Conservation (phyloP, 179 eudicot species). For the Spergularia azorica region DNA sequence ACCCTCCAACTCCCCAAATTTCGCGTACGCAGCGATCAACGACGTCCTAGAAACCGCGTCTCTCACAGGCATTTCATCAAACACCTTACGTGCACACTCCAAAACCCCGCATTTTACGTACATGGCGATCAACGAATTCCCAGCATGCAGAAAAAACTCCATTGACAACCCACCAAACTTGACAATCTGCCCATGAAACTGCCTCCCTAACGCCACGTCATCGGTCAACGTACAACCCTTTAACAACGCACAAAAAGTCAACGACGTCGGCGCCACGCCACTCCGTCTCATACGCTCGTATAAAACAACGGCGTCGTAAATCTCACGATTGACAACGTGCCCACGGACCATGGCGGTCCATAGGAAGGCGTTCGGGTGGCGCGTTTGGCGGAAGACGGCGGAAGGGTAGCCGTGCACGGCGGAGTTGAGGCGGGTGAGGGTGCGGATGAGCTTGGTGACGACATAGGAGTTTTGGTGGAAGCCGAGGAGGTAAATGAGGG, state of each 20-base stretch:
- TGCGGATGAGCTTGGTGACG: slow-evolving; percentile 62
- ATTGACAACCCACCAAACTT: slow-evolving; percentile 56
- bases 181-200: slow-evolving; percentile 53
- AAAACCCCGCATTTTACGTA: slow-evolving; percentile 59
- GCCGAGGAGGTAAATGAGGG: slow-evolving; percentile 46
- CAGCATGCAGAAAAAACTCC: slow-evolving; percentile 43
- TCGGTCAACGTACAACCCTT: slow-evolving; percentile 32
- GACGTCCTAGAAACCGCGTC: slow-evolving; percentile 63
- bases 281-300: slow-evolving; percentile 52
- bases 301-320: slow-evolving; percentile 30
- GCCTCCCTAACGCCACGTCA: slow-evolving; percentile 40
- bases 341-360: slow-evolving; percentile 78
- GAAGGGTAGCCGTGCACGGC: slow-evolving; percentile 45
- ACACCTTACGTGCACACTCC: slow-evolving; percentile 56
- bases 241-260: slow-evolving; percentile 57
- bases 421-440: slow-evolving; percentile 43
- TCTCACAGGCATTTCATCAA: slow-evolving; percentile 67
- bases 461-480: slow-evolving; percentile 50
- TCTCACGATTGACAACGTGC: slow-evolving; percentile 39
- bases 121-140: slow-evolving; percentile 61
- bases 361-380: slow-evolving; percentile 57
- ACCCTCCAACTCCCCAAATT: slow-evolving; percentile 48
- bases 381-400: slow-evolving; percentile 44
- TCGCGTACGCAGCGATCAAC: slow-evolving; percentile 61
- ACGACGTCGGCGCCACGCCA: slow-evolving; percentile 44